phyloP scores from a whole-genome alignment of 768 basidiomycete genomes.

The Cantharellus cinnabarinus region DNA sequence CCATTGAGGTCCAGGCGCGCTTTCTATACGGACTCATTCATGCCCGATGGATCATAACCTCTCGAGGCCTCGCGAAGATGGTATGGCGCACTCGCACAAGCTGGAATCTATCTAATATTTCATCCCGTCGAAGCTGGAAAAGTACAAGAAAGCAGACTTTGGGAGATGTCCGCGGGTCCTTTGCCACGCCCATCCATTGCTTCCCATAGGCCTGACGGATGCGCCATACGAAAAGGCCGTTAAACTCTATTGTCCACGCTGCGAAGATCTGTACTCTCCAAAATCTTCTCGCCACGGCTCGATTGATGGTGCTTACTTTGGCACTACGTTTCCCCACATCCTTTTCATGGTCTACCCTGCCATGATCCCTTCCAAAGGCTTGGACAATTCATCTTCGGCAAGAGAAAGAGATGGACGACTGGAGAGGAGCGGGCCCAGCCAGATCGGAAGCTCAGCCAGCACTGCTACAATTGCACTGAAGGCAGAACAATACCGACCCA shows the following conservation, averaged over 20 bases:
- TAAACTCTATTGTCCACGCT: slow-evolving; percentile 94
- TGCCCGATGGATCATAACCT: slow-evolving; percentile 91
- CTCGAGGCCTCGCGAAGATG: slow-evolving; percentile 88
- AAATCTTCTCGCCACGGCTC: slow-evolving; percentile 93
- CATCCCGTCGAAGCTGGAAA: slow-evolving; percentile 37
- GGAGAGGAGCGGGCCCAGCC: slow-evolving; percentile 19
- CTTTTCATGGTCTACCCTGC: slow-evolving; percentile 93
- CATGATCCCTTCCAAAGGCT: slow-evolving; percentile 61
- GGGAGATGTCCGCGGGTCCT: slow-evolving; percentile 95
- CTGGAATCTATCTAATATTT: neutral
- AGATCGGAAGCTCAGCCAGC: slow-evolving; percentile 41
- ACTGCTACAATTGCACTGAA: slow-evolving; percentile 72
- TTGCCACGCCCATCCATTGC: slow-evolving; percentile 83
- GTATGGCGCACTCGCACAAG: slow-evolving; percentile 21
- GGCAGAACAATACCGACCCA: slow-evolving; percentile 79
- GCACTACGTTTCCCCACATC: slow-evolving; percentile 93
- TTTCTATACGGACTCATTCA: slow-evolving; percentile 92
- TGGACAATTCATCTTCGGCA: neutral
- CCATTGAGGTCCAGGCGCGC: slow-evolving; percentile 82
- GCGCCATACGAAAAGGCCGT: slow-evolving; percentile 97
- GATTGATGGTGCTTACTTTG: slow-evolving; percentile 97
- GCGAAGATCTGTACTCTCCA: slow-evolving; percentile 96
- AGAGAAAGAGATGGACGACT: slow-evolving; percentile 9
- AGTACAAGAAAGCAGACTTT: slow-evolving; percentile 96
- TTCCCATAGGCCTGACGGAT: slow-evolving; percentile 92